A percentile compares a stretch with the other conserved stretches of the same genome.
Conservation (phyloP, 2,329 filamentous ascomycete genomes). For the Ophiosphaerella herpotricha region DNA sequence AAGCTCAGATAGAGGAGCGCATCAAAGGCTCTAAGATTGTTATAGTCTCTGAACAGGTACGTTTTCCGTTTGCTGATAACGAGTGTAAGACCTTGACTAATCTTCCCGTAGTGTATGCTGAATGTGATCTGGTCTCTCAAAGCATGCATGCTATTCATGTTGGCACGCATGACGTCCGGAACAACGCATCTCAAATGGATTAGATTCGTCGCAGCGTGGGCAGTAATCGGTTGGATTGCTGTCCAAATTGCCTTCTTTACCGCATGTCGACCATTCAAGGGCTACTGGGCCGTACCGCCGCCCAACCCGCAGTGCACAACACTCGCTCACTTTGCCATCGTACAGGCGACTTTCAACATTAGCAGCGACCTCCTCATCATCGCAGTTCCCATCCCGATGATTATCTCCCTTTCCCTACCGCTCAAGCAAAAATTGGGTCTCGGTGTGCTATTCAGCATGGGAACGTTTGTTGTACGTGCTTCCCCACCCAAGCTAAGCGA, state of each 20-base stretch:
- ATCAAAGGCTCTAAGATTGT: slow-evolving; percentile 53
- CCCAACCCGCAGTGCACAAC: slow-evolving; percentile 62
- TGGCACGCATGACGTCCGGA: slow-evolving; percentile 59
- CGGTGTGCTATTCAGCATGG: slow-evolving; percentile 56
- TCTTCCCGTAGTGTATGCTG: slow-evolving; percentile 64
- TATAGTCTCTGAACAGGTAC: slow-evolving; percentile 51
- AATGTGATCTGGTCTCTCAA: slow-evolving; percentile 63
- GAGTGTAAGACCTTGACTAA: slow-evolving; percentile 4
- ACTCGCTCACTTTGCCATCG: slow-evolving; percentile 61
- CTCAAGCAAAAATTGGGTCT: slow-evolving; percentile 60
- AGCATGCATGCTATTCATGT: slow-evolving; percentile 62
- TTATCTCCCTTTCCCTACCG: slow-evolving; percentile 57
- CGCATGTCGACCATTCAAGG: slow-evolving; percentile 58
- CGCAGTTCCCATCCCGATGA: slow-evolving; percentile 59
- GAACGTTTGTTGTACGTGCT: slow-evolving; percentile 53
- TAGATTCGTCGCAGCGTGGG: slow-evolving; percentile 56
- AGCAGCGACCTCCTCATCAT: slow-evolving; percentile 65
- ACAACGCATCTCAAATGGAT: slow-evolving; percentile 51
- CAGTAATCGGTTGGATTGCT: slow-evolving; percentile 53
- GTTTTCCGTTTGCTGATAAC: not conserved
- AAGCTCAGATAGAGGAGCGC: slow-evolving; percentile 47
- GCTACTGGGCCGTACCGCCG: slow-evolving; percentile 64
- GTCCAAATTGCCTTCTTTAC: slow-evolving; percentile 62
- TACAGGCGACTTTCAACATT: slow-evolving; percentile 64
- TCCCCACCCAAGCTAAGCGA: not conserved